Conservation (phyloP, 202 grass and related monocot species). For the Zoysia matrella region DNA sequence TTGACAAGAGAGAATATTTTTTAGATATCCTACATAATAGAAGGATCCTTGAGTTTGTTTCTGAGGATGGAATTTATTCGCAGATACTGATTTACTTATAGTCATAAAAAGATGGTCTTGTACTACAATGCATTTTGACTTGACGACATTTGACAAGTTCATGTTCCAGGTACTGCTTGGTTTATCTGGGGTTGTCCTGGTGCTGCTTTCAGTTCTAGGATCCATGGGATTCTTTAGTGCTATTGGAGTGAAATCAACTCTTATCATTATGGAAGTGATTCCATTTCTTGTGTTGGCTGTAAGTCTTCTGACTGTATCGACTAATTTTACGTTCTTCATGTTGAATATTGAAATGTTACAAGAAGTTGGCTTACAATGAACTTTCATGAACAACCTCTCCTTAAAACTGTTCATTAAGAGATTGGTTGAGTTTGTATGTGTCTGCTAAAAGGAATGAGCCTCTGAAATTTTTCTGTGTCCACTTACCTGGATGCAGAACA, state of each 20-base stretch:
- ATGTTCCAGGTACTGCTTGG: conserved; percentile 88
- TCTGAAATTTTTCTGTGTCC: not conserved
- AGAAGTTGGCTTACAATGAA: not conserved
- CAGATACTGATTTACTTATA: conserved; percentile 19
- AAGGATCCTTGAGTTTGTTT: conserved; percentile 23
- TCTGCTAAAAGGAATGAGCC: not conserved
- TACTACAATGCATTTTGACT: conserved; percentile 36
- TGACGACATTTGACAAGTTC: conserved; percentile 39
- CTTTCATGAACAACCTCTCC: not conserved
- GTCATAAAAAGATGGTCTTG: conserved; percentile 24
- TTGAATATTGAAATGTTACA: conserved; percentile 27
- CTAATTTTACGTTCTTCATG: conserved; percentile 28
- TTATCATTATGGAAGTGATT: conserved; percentile 99
- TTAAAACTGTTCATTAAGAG: not conserved
- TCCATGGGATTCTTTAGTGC: conserved; percentile 95
- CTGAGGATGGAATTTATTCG: conserved; percentile 9
- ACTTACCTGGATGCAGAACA: not conserved
- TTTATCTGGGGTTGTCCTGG: conserved; percentile 84
- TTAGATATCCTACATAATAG: conserved; percentile 24
- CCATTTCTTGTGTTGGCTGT: conserved; percentile 97
- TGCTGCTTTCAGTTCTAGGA: conserved; percentile 94
- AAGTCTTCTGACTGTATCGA: conserved; percentile 53
- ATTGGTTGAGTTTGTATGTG: conserved; percentile 3
- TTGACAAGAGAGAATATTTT: not conserved
- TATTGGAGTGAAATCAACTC: conserved; percentile 90